Percentiles rank a stretch among this genome's conserved stretches.
Evolutionary conservation across 1,139 yeast species (phyloP).

Genomic region (Meyerozyma elateridarum): DNA sequence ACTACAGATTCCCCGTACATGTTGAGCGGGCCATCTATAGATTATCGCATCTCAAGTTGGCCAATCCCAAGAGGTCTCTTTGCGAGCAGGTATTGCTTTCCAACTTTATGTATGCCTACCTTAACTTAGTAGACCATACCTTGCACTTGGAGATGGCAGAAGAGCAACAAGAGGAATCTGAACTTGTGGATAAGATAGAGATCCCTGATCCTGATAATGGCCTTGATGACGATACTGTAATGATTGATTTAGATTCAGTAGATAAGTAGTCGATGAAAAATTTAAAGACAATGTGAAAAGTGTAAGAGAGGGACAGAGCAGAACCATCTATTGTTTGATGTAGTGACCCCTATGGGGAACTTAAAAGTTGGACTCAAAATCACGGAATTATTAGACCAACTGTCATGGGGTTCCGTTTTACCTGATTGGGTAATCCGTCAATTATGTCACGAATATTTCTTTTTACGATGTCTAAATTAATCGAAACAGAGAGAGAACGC

Average conservation of each 20-base stretch:
- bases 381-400: too few relatives aligned
- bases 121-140: slow-evolving; percentile 89
- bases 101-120: slow-evolving; percentile 95
- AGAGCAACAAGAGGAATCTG: slow-evolving; percentile 1
- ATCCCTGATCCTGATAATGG: background rate
- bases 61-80: slow-evolving; percentile 87
- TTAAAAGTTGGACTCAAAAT: too few relatives aligned
- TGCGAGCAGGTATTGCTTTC: slow-evolving; percentile 89
- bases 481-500: too few relatives aligned
- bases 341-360: too few relatives aligned
- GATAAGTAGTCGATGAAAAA: background rate
- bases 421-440: too few relatives aligned
- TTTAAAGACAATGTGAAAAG: background rate
- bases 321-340: too few relatives aligned
- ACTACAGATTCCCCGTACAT: slow-evolving; percentile 85
- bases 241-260: slow-evolving; percentile 1
- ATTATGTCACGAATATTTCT: too few relatives aligned
- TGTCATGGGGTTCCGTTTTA: too few relatives aligned
- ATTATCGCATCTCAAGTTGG: slow-evolving; percentile 84
- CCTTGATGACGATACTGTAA: background rate
- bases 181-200: background rate
- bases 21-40: slow-evolving; percentile 95
- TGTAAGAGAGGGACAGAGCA: background rate
- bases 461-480: too few relatives aligned
- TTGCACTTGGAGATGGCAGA: slow-evolving; percentile 50